Evolutionary conservation across 768 basidiomycete genomes (phyloP).

Genomic region (Mycena sanguinolenta): DNA sequence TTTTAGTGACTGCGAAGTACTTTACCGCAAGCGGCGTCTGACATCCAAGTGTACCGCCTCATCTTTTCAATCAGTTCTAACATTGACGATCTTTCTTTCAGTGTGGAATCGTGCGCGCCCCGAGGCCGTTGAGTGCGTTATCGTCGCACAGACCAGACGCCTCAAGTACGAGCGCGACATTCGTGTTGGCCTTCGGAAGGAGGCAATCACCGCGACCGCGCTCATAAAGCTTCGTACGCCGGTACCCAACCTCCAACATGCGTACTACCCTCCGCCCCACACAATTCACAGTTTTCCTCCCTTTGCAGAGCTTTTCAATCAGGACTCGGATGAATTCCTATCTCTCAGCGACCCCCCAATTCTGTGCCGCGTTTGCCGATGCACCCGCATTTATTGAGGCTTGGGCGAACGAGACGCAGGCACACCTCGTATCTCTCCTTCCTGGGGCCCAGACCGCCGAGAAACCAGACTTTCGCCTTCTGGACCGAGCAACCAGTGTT

Average conservation of each 20-base stretch:
- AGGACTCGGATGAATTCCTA: conserved; percentile 3
- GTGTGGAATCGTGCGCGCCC: conserved; percentile 22
- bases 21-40: conserved; percentile 20
- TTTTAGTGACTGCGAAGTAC: not conserved
- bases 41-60: conserved; percentile 14
- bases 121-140: not conserved
- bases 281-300: conserved; percentile 11
- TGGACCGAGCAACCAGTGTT: conserved; percentile 16
- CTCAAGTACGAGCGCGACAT: not conserved
- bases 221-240: not conserved
- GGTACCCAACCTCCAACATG: not conserved
- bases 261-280: conserved; percentile 10
- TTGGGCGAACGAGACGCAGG: not conserved
- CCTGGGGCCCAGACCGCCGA: not conserved
- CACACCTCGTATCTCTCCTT: not conserved
- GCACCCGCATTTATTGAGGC: conserved; percentile 3
- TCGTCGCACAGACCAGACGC: not conserved
- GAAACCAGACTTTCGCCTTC: too few species aligned
- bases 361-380: not conserved
- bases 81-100: not conserved
- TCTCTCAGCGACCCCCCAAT: conserved; percentile 2
- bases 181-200: not conserved
- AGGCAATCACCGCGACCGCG: not conserved
- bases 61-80: not conserved
- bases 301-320: not conserved